A percentile compares a stretch with the other conserved stretches of the same genome.
phyloP scores from a whole-genome alignment of 1,284 basidiomycete species.

The Marasmius sp. region DNA sequence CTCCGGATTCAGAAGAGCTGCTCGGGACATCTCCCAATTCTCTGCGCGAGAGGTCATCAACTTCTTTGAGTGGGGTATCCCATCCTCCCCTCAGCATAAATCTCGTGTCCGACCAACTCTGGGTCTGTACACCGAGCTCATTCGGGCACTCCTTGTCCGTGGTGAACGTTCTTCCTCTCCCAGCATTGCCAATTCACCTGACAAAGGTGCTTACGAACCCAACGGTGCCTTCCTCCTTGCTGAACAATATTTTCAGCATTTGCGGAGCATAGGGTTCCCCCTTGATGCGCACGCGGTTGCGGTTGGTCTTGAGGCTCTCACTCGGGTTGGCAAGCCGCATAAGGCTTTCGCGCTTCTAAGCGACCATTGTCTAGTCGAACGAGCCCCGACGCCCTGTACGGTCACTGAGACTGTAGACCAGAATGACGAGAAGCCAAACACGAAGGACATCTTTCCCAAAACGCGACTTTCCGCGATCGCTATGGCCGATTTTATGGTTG shows the following conservation, averaged over 20 bases:
- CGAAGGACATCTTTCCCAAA: not conserved
- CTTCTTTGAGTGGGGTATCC: not conserved
- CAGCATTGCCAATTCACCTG: too few relatives aligned
- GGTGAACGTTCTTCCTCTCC: constrained; percentile 16
- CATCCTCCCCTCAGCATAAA: not conserved
- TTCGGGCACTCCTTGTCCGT: constrained; percentile 51
- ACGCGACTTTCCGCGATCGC: constrained; percentile 32
- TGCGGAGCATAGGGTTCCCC: constrained; percentile 31
- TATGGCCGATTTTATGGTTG: constrained; percentile 56
- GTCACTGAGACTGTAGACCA: not conserved
- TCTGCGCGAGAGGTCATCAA: not conserved
- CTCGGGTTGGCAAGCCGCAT: constrained; percentile 40
- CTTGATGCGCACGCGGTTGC: constrained; percentile 51
- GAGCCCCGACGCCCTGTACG: constrained; percentile 6
- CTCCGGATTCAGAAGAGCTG: constrained; percentile 31
- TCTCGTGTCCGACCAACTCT: constrained; percentile 33
- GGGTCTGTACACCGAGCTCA: constrained; percentile 45
- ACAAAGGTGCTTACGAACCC: too few relatives aligned
- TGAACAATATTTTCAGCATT: constrained; percentile 43
- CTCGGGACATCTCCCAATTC: constrained; percentile 21
- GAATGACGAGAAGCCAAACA: not conserved
- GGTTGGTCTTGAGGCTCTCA: constrained; percentile 51
- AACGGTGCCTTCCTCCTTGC: constrained; percentile 29
- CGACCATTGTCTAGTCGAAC: constrained; percentile 25
- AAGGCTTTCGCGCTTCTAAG: constrained; percentile 53